Percentiles rank a stretch among this genome's conserved stretches.
These are phyloP conservation scores for Skeletonema tropicum DNA, from an alignment of 108 stramenopile genomes.

Conservation along the genomic window DNA sequence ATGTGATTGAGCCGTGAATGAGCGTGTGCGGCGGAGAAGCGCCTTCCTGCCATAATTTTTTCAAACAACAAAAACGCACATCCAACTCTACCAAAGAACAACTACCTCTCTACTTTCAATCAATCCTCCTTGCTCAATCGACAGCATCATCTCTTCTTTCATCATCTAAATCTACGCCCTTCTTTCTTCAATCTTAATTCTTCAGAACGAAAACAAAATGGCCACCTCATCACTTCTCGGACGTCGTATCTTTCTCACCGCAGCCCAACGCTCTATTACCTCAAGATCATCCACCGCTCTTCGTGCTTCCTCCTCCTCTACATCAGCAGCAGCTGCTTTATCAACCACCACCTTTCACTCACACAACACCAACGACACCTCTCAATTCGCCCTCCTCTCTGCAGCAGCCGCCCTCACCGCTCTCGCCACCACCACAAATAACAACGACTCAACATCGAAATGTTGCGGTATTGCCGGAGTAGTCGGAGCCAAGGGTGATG, in stretches of 20 bases:
- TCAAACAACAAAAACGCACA: too few relatives aligned
- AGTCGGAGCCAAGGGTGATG: slow-evolving; percentile 51
- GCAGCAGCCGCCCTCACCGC: neutral
- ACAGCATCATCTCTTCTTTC: too few relatives aligned
- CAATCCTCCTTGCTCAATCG: too few relatives aligned
- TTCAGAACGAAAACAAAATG: slow-evolving; percentile 14
- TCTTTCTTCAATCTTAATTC: too few relatives aligned
- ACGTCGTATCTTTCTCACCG: slow-evolving; percentile 38
- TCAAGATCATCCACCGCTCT: neutral
- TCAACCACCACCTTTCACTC: neutral
- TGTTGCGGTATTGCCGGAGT: slow-evolving; percentile 72
- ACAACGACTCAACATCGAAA: neutral
- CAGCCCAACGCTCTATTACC: slow-evolving; percentile 26
- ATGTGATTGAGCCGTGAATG: too few relatives aligned
- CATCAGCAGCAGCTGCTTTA: neutral
- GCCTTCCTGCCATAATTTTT: too few relatives aligned
- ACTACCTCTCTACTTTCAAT: too few relatives aligned
- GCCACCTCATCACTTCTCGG: slow-evolving; percentile 28
- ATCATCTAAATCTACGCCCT: too few relatives aligned
- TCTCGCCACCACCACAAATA: neutral
- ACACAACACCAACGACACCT: neutral
- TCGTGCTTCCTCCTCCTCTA: too few relatives aligned
- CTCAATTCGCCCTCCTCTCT: neutral
- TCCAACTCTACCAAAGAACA: too few relatives aligned
- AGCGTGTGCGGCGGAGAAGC: too few relatives aligned